These are phyloP conservation scores for Claviceps digitariae DNA, from an alignment of 2,329 filamentous ascomycete species.

Conservation along the genomic window DNA sequence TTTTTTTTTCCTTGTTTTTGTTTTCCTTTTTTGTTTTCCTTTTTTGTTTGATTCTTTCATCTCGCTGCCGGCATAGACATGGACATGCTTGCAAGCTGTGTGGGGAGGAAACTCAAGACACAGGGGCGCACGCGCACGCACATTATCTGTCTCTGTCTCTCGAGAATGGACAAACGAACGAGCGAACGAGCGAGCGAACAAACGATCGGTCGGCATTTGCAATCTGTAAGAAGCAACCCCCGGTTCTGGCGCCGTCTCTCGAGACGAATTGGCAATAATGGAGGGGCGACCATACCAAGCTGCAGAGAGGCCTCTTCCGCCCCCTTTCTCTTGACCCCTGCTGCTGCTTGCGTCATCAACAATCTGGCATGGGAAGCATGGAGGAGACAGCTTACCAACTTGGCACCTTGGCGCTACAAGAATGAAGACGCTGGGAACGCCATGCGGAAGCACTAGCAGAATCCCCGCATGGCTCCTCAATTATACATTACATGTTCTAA, in stretches of 20 bases:
- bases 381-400: background rate
- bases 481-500: constrained; percentile 3
- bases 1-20: background rate
- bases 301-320: no score
- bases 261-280: background rate
- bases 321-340: background rate
- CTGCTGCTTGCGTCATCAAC: background rate
- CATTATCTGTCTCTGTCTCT: background rate
- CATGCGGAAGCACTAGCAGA: constrained; percentile 3
- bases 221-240: background rate
- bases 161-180: background rate
- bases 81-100: no score
- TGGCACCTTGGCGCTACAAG: background rate
- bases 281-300: no score
- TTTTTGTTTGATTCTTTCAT: no score
- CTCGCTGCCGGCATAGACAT: no score
- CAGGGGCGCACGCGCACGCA: background rate
- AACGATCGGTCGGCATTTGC: background rate
- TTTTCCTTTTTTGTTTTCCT: no score
- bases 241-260: background rate
- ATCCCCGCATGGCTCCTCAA: constrained; percentile 5
- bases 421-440: background rate
- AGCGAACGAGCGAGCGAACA: background rate
- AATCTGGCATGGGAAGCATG: background rate
- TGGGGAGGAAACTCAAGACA: background rate